Base-by-base conservation (phyloP, 2,329 filamentous ascomycete species). In the Sporothrix curviconia region DNA sequence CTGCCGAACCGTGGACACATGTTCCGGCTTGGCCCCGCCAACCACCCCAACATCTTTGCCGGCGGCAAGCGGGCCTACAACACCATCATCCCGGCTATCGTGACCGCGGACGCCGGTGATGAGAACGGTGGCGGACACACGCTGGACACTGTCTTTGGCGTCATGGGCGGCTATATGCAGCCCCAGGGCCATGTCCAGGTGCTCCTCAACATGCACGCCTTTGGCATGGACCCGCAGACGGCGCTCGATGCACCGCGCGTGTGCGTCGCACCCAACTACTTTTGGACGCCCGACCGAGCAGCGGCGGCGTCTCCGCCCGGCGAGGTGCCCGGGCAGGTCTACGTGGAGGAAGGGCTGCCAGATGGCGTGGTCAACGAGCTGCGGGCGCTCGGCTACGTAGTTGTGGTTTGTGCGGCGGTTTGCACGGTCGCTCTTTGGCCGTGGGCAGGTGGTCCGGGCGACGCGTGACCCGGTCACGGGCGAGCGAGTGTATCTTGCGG, bases 81-180 rank as follows among this genome's bases (percentile, higher is more conserved):
- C 71, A 97, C 92, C 47, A 96, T 97, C 69, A 97, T 97, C 64
- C 92, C 92, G 0, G 92, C 88, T 0, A 79, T 96, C 71, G 82
- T 92, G 17, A 96, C 92, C 0, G 89, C 92, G 14, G 58, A 46
- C 7, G 43, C 14, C 2, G 25, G n/a, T n/a, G n/a, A n/a, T n/a
- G n/a, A n/a, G n/a, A n/a, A 24, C 19, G 25, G 28, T 9, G 92
- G 36, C 17, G 14, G 34, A 1, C 30, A 32, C 17, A n/a, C 28
- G 2, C 55, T 92, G 5, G 44, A 55, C 44, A 34, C 59, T 4
- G 56, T 62, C 25, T 51, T 62, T 64, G 92, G 92, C 43, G 91
- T 96, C 60, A 96, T 97, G 92, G 92, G 92, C 34, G 92, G 90
- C 0, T 96, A 94, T 70, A 97, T 96, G 88, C 92, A 97, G 71